Conservation (phyloP, 495 filamentous ascomycete species). For the Pyrenopolyporus hunteri region DNA sequence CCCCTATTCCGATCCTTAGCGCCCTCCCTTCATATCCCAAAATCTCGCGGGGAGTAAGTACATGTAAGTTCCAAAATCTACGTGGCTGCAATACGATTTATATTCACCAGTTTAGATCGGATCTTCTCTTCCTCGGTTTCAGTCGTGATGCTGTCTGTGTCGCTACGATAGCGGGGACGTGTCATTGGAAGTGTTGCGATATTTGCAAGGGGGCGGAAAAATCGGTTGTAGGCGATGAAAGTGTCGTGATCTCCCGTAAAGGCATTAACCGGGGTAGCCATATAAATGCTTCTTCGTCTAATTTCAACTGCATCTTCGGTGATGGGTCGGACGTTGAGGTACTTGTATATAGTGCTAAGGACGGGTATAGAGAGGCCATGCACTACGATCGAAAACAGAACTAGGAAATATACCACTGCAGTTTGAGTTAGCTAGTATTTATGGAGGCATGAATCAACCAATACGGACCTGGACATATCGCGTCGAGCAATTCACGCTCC, state of each 20-base stretch:
- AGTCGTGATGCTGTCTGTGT: constrained; percentile 11
- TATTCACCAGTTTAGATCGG: neutral
- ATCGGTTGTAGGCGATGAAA: constrained; percentile 62
- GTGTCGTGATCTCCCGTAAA: constrained; percentile 44
- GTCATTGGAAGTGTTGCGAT: constrained; percentile 35
- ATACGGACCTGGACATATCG: constrained; percentile 50
- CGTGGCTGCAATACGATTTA: neutral
- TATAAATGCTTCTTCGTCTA: constrained; percentile 54
- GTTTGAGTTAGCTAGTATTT: constrained; percentile 21
- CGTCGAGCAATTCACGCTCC: constrained; percentile 57
- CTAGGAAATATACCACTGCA: constrained; percentile 62
- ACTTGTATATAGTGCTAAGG: constrained; percentile 55
- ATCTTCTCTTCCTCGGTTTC: constrained; percentile 14
- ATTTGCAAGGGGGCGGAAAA: constrained; percentile 52
- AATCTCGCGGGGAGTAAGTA: no score
- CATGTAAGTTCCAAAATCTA: no score
- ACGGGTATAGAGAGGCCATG: constrained; percentile 64
- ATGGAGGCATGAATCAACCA: neutral
- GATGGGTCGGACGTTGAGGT: constrained; percentile 52
- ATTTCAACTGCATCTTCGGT: constrained; percentile 60
- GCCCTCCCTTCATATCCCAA: no score
- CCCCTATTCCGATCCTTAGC: no score
- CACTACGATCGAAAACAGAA: constrained; percentile 63
- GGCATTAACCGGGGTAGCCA: constrained; percentile 59
- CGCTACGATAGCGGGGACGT: constrained; percentile 13